Base-by-base conservation (phyloP, 768 basidiomycete genomes). In the Naganishia vaughanmartiniae region DNA sequence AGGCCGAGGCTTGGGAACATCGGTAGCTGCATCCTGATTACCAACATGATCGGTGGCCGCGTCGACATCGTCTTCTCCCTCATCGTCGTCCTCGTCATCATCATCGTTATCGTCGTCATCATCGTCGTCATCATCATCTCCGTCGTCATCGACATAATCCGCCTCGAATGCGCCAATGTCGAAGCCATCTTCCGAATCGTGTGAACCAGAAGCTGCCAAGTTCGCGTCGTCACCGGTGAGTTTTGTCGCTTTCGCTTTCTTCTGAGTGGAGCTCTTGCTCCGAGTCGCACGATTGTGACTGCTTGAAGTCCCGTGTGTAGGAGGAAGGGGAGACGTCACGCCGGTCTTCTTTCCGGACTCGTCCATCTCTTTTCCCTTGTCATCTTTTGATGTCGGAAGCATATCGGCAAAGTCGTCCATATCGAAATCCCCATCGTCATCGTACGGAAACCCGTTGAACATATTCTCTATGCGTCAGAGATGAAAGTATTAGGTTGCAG, bases 341-440 rank as follows among this genome's bases (percentile, higher is more conserved):
- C 39, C 60, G 33, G n/a, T 46, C 15, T 45, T 63, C 42, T 45
- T 63, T 28, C 30, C 60, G 28, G 60, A 63, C 24, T n/a, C 39
- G 39, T 3, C 30, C n/a, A 26, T 46, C 21, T 26, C 30, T 26
- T 46, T 46, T 26, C 42, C 19, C 15, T 30, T 45, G 7, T 2
- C n/a, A 5, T 45, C 15, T 26, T 63, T 63, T 15, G 60, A 26
- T 46, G 14, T 63, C 12, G 60, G 19, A 12, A 42, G 57, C 33
- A 58, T 83, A 71, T 87, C 86, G 54, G 86, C 84, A n/a, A 42
- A 63, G 75, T 90, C 89, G 72, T 87, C 79, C 89, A 92, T 91
- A 74, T 90, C 88, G 67, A 89, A 83, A 75, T 92, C 90, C 76
- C 89, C 89, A 67, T 87, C 88, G 70, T 87, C 86, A 65, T 85